These are phyloP conservation scores for Candida maris DNA, from an alignment of 805 yeast genomes.

Conservation along the genomic window DNA sequence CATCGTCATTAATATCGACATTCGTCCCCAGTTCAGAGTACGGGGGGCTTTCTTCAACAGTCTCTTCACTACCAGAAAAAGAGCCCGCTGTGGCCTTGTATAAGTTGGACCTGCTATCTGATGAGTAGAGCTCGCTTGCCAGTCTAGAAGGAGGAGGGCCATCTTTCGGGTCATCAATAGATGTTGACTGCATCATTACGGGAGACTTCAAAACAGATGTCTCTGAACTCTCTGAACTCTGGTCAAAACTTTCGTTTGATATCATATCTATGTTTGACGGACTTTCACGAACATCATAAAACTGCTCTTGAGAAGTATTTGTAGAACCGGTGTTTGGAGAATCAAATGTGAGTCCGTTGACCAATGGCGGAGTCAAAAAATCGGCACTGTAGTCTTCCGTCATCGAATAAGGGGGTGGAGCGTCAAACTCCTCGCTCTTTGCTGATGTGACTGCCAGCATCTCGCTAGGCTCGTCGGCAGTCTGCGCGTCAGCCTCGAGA, in stretches of 20 bases:
- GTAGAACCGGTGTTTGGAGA: no score
- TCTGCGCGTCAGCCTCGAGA: no score
- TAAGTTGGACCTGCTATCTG: slow-evolving; percentile 2
- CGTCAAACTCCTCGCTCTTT: no score
- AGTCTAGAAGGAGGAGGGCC: neutral
- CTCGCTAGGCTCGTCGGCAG: no score
- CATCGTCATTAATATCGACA: neutral
- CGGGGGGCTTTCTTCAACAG: no score
- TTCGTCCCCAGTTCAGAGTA: neutral
- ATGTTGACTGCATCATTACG: neutral
- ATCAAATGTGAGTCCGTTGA: no score
- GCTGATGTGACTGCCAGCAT: no score
- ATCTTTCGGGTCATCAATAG: slow-evolving; percentile 1
- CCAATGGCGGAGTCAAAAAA: no score
- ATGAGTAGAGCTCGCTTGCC: slow-evolving; percentile 14
- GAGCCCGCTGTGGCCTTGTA: neutral
- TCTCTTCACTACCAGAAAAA: neutral
- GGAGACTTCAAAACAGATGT: neutral
- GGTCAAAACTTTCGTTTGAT: neutral
- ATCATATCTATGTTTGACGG: neutral
- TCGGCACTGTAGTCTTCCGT: no score
- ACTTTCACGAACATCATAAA: slow-evolving; percentile 1
- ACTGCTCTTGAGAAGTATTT: no score
- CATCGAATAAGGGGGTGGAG: no score
- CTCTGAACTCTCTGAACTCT: neutral